Percentiles rank a stretch among this genome's conserved stretches.
These are phyloP conservation scores for Aspergillus sergii DNA, from an alignment of 2,329 filamentous ascomycete species.

Conservation along the genomic window DNA sequence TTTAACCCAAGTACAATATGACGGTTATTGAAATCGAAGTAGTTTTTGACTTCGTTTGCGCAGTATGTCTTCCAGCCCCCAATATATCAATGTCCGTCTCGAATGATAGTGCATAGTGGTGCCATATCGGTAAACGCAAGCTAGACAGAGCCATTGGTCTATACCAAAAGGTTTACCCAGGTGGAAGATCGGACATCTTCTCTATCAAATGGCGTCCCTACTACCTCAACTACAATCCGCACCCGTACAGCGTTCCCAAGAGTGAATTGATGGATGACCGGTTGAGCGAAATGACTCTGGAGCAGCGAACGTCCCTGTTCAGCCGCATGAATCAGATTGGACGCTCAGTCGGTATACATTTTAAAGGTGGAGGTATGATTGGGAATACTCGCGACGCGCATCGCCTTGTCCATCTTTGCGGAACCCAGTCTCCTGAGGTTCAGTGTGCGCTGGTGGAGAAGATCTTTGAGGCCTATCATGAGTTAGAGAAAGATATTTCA, in stretches of 20 bases:
- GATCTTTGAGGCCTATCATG: conserved; percentile 34
- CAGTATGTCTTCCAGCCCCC: conserved; percentile 21
- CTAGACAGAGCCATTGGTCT: conserved; percentile 43
- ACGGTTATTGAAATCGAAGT: conserved; percentile 24
- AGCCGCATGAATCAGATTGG: conserved; percentile 28
- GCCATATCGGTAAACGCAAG: conserved; percentile 45
- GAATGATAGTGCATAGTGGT: conserved; percentile 30
- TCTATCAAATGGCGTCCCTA: conserved; percentile 41
- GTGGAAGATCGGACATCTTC: conserved; percentile 39
- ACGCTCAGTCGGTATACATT: conserved; percentile 36
- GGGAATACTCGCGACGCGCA: conserved; percentile 41
- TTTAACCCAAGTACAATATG: conserved; percentile 5
- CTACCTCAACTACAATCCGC: conserved; percentile 35
- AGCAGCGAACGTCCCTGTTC: conserved; percentile 30
- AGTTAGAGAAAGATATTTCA: conserved; percentile 35
- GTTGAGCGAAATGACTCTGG: conserved; percentile 25
- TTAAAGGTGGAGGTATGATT: conserved; percentile 36
- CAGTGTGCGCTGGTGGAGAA: conserved; percentile 27
- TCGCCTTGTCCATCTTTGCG: conserved; percentile 31
- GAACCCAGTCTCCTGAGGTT: conserved; percentile 2
- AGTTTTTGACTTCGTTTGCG: conserved; percentile 36
- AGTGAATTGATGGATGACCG: conserved; percentile 20
- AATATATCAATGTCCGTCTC: not conserved
- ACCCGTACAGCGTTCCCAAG: conserved; percentile 10
- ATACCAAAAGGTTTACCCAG: conserved; percentile 45